Evolutionary conservation across 2,329 filamentous ascomycete genomes (phyloP), one percentile per base, ranked within the genome.

Genomic region (Pyrenophora tritici-repentis): DNA sequence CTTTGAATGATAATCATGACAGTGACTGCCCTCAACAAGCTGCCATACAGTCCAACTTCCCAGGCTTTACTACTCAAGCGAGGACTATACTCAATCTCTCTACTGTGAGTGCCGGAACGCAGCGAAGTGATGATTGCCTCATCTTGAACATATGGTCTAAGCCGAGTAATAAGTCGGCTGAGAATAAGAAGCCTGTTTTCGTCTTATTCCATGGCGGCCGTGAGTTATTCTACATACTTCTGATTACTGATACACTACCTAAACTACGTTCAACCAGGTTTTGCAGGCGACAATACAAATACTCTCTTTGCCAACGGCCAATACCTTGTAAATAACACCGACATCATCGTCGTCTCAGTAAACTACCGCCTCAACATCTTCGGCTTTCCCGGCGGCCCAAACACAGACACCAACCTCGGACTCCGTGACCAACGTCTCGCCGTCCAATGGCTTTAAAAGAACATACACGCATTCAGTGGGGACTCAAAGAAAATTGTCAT

Each of bases 391-490:
- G 67, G 67, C 34, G 63, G 65, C 18, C 58, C 54, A 10, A 65
- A 59, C 10, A 34, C 65, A 18, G 50, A 56, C 6, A 62, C 75
- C 38, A 84, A 84, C 50, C 61, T 81, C 2, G 82, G 80, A 1
- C 65, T 84, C 5, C 72, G 77, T 4, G 82, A 86, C 59, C 82
- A 85, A 58, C 75, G 82, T 2, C 58, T 76, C 12, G 80, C 79
- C 0, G 61, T 83, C 0, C 77, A 83, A 63, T 84, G 81, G 81
- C 66, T 81, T 0, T 71, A 71, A 3, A 71, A 76, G 36, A 82
- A 83, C 59, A 79, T 83, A 18, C 74, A 61, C 7, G 65, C 68
- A 1, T 84, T 84, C 55, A 80, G 80, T 14, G 82, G 82, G 13
- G 78, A 81, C 52, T 45, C 58, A 6, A 52, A 53, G 7, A 54